Percentiles rank a stretch among this genome's conserved stretches.
These are phyloP conservation scores for Fraxinus xanthoxyloides DNA, from an alignment of 305 asterid species.

Conservation along the genomic window DNA sequence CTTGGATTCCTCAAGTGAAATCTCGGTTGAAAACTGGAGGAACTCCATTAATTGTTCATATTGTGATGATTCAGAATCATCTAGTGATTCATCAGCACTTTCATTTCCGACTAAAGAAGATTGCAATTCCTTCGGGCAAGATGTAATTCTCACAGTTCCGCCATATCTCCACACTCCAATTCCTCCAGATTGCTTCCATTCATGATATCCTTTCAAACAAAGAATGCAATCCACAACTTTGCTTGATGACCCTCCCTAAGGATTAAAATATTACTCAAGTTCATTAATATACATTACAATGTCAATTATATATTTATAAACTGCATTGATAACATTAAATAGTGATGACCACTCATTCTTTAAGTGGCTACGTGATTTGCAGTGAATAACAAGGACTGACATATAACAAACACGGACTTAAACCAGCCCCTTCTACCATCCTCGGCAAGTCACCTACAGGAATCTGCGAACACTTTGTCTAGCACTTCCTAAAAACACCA, in stretches of 20 bases:
- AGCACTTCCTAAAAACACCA: neutral
- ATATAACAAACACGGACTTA: neutral
- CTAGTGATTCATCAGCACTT: constrained; percentile 72
- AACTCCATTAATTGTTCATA: constrained; percentile 68
- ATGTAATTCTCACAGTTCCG: constrained; percentile 79
- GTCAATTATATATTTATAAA: neutral
- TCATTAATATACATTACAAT: constrained; percentile 6
- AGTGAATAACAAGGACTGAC: neutral
- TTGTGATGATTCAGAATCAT: constrained; percentile 79
- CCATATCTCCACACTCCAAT: constrained; percentile 94
- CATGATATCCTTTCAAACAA: constrained; percentile 84
- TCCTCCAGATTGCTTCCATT: constrained; percentile 90
- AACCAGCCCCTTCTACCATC: neutral
- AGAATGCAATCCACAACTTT: constrained; percentile 93
- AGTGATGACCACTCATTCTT: neutral
- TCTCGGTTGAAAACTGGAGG: constrained; percentile 57
- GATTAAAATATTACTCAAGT: constrained; percentile 17
- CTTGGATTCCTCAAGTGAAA: constrained; percentile 60
- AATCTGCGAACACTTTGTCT: neutral
- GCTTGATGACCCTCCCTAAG: constrained; percentile 88
- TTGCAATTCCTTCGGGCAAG: constrained; percentile 63
- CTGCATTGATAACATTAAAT: neutral
- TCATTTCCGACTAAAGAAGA: constrained; percentile 64
- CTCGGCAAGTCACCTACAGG: neutral
- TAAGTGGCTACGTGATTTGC: neutral